Base-by-base conservation (phyloP, 1,284 basidiomycete genomes). In the Ganoderma boninense region DNA sequence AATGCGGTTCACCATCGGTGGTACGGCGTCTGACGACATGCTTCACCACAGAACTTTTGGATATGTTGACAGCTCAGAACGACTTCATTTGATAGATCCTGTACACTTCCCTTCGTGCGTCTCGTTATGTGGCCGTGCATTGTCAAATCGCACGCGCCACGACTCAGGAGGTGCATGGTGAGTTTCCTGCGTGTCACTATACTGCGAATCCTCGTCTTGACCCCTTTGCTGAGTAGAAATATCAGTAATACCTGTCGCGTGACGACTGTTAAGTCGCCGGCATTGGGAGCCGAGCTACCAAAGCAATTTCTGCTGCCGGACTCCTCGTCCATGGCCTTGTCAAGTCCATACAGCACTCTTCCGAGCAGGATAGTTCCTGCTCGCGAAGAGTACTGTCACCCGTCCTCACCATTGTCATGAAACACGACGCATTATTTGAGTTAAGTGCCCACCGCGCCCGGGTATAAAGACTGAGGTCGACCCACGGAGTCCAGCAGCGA, bases 401-500 rank as follows among this genome's bases (percentile, higher is more conserved):
- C 11, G 13, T 7, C 10, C 49, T 26, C 23, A 52, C 49, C 23
- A 13, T 52, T 23, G 4, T 20, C 49, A 6, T 11, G 13, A 13
- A 13, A 13, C 10, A 11, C 26, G 49, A 52, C 49, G 49, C 23
- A 23, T 40, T 32, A 59, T 3, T 61, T 40, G 35, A n/a, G 3
- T 6, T 43, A 18, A 14, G 20, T 14, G 35, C 18, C 2, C n/a
- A 4, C 35, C n/a, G n/a, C 57, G 18, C 60, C 23, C 11, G 40
- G 60, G 42, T 66, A 72, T 72, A 72, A 71, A 69, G 66, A n/a
- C 52, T 49, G 16, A 10, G 40, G 20, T 43, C 16, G 16, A 13
- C n/a, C 3, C 56, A 11, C 46, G 63, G 13, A 29, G 44, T 20
- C 49, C 73, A 43, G 56, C 71, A 74, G 71, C 69, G 67, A 71